Conservation (phyloP, 2,329 filamentous ascomycete species). For the Cladophialophora bantiana region DNA sequence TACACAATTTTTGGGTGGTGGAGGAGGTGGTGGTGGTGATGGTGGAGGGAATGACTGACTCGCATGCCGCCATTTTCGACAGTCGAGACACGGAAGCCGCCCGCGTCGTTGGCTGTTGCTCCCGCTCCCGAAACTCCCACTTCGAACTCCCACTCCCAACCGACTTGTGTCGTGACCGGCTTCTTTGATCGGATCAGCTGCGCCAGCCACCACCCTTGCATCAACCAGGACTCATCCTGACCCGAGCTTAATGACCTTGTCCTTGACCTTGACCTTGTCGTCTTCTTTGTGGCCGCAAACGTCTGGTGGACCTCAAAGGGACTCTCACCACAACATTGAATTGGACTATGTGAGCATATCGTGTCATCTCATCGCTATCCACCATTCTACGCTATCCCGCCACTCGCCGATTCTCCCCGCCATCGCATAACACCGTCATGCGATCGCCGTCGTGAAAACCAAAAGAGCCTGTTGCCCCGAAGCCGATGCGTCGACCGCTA, state of each 20-base stretch:
- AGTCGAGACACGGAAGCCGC: conserved; percentile 14
- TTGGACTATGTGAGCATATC: conserved; percentile 28
- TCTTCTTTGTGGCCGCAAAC: conserved; percentile 7
- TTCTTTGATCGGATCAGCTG: conserved; percentile 18
- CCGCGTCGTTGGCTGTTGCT: not conserved
- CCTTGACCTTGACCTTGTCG: conserved; percentile 10
- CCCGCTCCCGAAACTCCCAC: conserved; percentile 4
- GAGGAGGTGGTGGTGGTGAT: not conserved
- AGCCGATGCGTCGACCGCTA: conserved; percentile 14
- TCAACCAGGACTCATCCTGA: not conserved
- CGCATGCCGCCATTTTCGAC: conserved; percentile 3
- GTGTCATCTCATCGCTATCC: conserved; percentile 15
- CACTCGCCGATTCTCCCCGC: conserved; percentile 13
- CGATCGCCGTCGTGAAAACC: conserved; percentile 19
- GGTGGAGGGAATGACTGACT: too few relatives aligned
- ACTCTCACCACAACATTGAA: not conserved
- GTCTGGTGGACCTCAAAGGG: conserved; percentile 4
- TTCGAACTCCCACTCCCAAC: not conserved
- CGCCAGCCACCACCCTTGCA: conserved; percentile 11
- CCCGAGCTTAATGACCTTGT: conserved; percentile 12
- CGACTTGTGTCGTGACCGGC: conserved; percentile 1
- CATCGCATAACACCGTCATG: conserved; percentile 24
- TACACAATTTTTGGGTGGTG: not conserved
- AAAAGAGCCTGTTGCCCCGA: conserved; percentile 11
- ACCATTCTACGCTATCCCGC: conserved; percentile 6